phyloP scores from a whole-genome alignment of 176 grass and related monocot genomes.

The Phyllostachys edulis region DNA sequence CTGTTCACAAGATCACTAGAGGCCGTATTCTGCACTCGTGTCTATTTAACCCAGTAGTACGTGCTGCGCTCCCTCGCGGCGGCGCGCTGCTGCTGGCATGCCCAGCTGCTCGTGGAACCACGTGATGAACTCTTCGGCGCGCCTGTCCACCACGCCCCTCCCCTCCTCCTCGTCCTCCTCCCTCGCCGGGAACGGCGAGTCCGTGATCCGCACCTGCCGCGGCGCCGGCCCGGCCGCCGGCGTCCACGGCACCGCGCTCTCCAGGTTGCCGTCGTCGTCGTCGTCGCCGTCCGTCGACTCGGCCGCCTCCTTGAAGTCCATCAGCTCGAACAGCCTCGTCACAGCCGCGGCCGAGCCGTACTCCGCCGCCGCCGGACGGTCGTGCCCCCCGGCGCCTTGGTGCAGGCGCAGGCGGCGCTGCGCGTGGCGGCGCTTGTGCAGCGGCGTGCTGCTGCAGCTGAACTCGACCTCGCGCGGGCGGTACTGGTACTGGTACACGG shows the following conservation, averaged over 20 bases:
- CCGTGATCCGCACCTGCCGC: slow-evolving; percentile 55
- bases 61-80: neutral
- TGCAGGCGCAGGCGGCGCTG: slow-evolving; percentile 14
- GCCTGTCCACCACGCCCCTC: slow-evolving; percentile 48
- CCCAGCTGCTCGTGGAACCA: slow-evolving; percentile 80
- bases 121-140: slow-evolving; percentile 89
- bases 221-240: neutral
- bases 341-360: slow-evolving; percentile 22
- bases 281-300: neutral
- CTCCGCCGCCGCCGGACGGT: neutral
- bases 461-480: slow-evolving; percentile 71
- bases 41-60: slow-evolving; percentile 22
- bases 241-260: neutral
- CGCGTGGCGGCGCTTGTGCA: slow-evolving; percentile 23
- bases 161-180: slow-evolving; percentile 40
- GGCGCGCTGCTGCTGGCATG: slow-evolving; percentile 37
- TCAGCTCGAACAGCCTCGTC: slow-evolving; percentile 53
- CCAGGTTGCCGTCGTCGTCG: neutral
- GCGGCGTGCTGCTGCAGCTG: slow-evolving; percentile 87
- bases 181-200: slow-evolving; percentile 52
- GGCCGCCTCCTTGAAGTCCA: slow-evolving; percentile 43
- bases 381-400: neutral
- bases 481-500: slow-evolving; percentile 55
- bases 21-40: neutral
- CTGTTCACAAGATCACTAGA: neutral